A percentile compares a stretch with the other conserved stretches of the same genome.
phyloP scores from a whole-genome alignment of 2,329 filamentous ascomycete species.

The Paracoccidioides lutzii region DNA sequence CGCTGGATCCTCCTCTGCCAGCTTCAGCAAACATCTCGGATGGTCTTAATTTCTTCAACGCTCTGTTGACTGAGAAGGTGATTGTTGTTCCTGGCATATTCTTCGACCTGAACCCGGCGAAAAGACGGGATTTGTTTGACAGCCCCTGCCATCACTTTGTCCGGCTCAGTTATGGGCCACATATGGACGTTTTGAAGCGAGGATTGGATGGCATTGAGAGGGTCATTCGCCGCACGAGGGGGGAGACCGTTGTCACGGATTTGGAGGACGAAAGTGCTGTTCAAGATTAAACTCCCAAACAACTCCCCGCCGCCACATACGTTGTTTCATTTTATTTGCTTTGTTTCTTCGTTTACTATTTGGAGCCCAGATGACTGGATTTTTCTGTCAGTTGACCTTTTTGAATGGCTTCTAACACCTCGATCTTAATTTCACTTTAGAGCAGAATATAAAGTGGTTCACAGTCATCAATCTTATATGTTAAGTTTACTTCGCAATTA shows the following conservation, averaged over 20 bases:
- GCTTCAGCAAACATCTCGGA: slow-evolving; percentile 61
- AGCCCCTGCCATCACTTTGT: slow-evolving; percentile 89
- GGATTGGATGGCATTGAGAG: slow-evolving; percentile 77
- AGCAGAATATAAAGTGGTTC: too few relatives aligned
- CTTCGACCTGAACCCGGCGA: slow-evolving; percentile 88
- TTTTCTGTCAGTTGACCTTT: not conserved
- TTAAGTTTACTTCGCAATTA: too few relatives aligned
- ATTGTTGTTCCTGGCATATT: slow-evolving; percentile 97
- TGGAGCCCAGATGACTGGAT: not conserved
- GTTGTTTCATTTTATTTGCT: slow-evolving; percentile 1
- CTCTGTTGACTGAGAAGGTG: slow-evolving; percentile 82
- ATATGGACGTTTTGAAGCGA: slow-evolving; percentile 63
- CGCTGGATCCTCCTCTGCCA: slow-evolving; percentile 42
- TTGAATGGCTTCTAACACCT: not conserved
- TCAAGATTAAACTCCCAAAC: slow-evolving; percentile 12
- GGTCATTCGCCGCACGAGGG: slow-evolving; percentile 45
- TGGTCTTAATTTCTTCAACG: slow-evolving; percentile 93
- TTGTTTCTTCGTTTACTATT: not conserved
- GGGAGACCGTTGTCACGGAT: slow-evolving; percentile 16
- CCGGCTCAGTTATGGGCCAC: slow-evolving; percentile 70
- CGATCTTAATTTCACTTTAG: too few relatives aligned
- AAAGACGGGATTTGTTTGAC: slow-evolving; percentile 83
- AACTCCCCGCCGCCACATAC: too few relatives aligned
- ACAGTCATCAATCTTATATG: too few relatives aligned
- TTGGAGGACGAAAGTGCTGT: slow-evolving; percentile 28